These are phyloP conservation scores for Podospora comata DNA, from an alignment of 495 filamentous ascomycete genomes.

Conservation along the genomic window DNA sequence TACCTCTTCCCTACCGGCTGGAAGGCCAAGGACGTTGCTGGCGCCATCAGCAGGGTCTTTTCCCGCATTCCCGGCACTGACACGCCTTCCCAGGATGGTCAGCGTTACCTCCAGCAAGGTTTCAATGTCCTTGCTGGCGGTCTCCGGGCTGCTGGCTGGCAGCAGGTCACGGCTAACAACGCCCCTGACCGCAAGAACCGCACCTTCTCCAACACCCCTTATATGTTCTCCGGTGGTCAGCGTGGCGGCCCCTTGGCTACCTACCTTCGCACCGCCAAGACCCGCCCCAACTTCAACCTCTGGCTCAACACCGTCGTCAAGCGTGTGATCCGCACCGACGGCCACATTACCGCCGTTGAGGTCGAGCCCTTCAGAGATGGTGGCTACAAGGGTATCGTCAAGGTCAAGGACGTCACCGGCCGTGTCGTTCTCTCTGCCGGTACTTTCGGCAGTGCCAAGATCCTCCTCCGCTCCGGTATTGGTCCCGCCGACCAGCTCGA, in stretches of 20 bases:
- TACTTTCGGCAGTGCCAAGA: constrained; percentile 68
- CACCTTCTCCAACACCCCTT: constrained; percentile 62
- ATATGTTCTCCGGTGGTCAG: constrained; percentile 65
- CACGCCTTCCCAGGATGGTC: constrained; percentile 63
- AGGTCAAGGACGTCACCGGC: constrained; percentile 57
- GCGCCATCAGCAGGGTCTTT: constrained; percentile 60
- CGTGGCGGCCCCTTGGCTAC: constrained; percentile 71
- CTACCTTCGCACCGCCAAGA: constrained; percentile 63
- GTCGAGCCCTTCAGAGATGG: constrained; percentile 54
- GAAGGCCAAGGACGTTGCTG: constrained; percentile 61
- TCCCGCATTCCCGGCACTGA: constrained; percentile 67
- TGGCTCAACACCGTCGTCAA: constrained; percentile 63
- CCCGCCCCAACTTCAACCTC: constrained; percentile 63
- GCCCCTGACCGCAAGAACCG: constrained; percentile 63
- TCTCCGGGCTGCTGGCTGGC: constrained; percentile 58
- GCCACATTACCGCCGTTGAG: constrained; percentile 64
- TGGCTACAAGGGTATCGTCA: constrained; percentile 58
- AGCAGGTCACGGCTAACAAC: constrained; percentile 57
- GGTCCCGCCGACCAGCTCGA: constrained; percentile 61
- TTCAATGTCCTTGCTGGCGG: constrained; percentile 58
- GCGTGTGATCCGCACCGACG: constrained; percentile 60
- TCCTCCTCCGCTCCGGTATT: constrained; percentile 61
- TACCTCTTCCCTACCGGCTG: constrained; percentile 71
- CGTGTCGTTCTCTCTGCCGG: constrained; percentile 68
- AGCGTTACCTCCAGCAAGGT: constrained; percentile 64